Evolutionary conservation across 257 asterid species (phyloP), one percentile per base, ranked within the genome.

Genomic region (Apocynum venetum): DNA sequence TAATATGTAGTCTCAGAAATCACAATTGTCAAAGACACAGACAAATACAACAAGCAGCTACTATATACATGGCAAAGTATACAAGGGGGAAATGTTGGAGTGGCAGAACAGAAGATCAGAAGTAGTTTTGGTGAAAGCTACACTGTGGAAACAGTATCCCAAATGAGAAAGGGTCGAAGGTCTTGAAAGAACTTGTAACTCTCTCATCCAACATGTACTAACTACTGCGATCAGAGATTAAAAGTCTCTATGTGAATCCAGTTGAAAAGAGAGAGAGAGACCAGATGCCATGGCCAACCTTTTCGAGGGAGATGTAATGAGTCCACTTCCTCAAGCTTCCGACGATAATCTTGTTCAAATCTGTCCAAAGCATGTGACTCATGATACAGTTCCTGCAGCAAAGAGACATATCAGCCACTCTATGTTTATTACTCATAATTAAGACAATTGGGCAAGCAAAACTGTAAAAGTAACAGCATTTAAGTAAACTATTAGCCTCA

Each of bases 321-420:
- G 81, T 89, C 96, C 71, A 92, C 90, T 92, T 96, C 99, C 80
- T 93, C 98, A 77, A 92, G 83, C 86, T 96, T 92, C 71, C 91
- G 89, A 65, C 87, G 90, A 86, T 96, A 93, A 88, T 96, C 99
- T 86, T 88, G 97, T 49, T 92, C 91, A 76, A 96, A 96, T 83
- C 98, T 90, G 80, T 91, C 98, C 88, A 96, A 84, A 73, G 98
- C 91, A 76, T 93, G 99, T 77, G 89, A 77, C 85, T 96, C 99
- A 40, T 96, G 99, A 85, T 96, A 96, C 82, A 96, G 78, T 84
- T 96, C 99, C 99, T 96, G 93, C 86, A 89, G 48, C 76, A 38
- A 68, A 67, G 77, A 41, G 67, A 81, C 38, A 75, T 79, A 63
- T 77, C 61, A 76, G 76, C 36, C 80, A 71, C 80, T 69, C 82